Evolutionary conservation across 2,329 filamentous ascomycete genomes (phyloP).

Genomic region (Tolypocladium paradoxum): DNA sequence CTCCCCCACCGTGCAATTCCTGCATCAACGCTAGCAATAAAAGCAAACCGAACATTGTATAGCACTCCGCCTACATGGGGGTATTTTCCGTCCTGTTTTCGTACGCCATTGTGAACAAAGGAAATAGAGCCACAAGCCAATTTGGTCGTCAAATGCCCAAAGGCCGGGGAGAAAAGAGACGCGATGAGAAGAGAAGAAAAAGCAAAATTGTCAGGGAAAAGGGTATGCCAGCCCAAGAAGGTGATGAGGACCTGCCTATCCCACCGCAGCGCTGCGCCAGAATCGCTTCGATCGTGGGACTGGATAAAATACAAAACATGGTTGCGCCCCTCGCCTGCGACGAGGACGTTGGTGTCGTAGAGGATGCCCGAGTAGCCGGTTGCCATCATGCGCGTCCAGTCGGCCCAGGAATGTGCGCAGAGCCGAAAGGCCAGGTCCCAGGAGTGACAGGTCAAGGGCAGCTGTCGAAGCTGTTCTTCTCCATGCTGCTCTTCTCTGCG

Average conservation of each 20-base stretch:
- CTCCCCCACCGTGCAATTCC: background rate
- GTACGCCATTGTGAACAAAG: conserved; percentile 1
- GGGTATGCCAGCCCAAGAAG: background rate
- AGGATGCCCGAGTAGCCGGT: too few species aligned
- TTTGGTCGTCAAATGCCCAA: background rate
- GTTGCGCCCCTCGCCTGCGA: background rate
- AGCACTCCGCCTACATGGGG: background rate
- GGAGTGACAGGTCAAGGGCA: conserved; percentile 18
- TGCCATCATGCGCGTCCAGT: background rate
- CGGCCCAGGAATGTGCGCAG: background rate
- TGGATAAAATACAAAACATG: background rate
- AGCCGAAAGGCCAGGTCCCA: background rate
- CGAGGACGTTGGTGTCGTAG: background rate
- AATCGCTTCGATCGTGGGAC: background rate
- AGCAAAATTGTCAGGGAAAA: conserved; percentile 1
- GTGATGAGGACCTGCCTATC: background rate
- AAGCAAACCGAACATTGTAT: background rate
- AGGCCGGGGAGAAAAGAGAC: background rate
- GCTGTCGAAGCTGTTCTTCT: conserved; percentile 35
- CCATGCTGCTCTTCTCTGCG: conserved; percentile 35
- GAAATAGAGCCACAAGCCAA: background rate
- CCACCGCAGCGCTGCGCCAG: background rate
- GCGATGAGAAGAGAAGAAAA: conserved; percentile 5
- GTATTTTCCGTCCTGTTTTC: conserved; percentile 5
- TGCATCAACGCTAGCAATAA: background rate